A percentile compares a stretch with the other conserved stretches of the same genome.
Evolutionary conservation across 1,284 basidiomycete genomes (phyloP).

Genomic region (Omphalotus olearius): DNA sequence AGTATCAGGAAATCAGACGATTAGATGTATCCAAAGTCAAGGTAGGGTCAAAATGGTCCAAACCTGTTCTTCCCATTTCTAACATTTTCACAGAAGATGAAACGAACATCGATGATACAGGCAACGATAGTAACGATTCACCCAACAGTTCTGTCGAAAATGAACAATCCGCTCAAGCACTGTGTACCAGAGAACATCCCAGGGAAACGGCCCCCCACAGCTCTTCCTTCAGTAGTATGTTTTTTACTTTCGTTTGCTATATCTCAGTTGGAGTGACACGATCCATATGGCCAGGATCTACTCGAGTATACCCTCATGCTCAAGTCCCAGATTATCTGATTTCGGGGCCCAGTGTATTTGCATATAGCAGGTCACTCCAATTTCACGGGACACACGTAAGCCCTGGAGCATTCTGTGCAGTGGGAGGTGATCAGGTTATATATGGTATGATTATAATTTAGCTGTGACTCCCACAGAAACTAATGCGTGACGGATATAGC

Average conservation of each 20-base stretch:
- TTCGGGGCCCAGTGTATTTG: neutral
- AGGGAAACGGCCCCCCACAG: no score
- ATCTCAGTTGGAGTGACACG: neutral
- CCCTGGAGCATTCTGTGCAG: slow-evolving; percentile 2
- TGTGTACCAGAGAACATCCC: no score
- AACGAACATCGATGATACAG: neutral
- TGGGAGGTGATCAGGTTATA: slow-evolving; percentile 1
- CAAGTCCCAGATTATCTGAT: neutral
- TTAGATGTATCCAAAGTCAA: neutral
- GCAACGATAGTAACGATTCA: no score
- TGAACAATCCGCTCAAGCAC: no score
- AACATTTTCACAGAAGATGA: neutral
- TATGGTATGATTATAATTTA: no score
- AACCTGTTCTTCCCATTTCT: neutral
- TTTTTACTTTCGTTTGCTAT: neutral
- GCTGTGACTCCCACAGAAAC: no score
- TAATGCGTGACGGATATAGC: no score
- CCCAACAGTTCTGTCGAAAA: no score
- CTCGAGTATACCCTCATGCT: neutral
- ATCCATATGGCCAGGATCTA: neutral
- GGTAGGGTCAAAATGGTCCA: neutral
- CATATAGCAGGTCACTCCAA: neutral
- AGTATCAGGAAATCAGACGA: neutral
- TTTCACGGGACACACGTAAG: neutral
- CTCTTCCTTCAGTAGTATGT: neutral